A percentile compares a stretch with the other conserved stretches of the same genome.
Evolutionary conservation across 495 filamentous ascomycete genomes (phyloP).

Genomic region (Xylaria longipes): DNA sequence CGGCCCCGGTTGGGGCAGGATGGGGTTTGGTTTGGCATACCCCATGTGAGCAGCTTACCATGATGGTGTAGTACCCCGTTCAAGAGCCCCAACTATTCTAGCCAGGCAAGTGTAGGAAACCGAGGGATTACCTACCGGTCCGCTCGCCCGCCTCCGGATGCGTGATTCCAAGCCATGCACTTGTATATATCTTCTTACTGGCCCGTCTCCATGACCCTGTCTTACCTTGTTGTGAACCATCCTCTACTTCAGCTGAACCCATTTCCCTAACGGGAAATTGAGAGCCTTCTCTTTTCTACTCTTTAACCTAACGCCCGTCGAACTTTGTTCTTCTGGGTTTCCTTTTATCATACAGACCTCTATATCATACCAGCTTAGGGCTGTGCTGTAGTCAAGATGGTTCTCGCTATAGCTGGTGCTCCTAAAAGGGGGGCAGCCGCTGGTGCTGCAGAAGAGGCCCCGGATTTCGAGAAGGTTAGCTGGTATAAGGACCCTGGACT

Average conservation of each 20-base stretch:
- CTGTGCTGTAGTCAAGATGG: conserved; percentile 20
- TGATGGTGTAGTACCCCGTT: conserved; percentile 24
- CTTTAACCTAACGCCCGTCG: neutral
- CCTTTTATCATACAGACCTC: neutral
- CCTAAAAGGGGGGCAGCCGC: conserved; percentile 40
- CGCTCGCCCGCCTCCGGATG: conserved; percentile 36
- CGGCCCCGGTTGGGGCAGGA: conserved; percentile 28
- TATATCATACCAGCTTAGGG: neutral
- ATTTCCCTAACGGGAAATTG: neutral
- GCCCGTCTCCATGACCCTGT: conserved; percentile 14
- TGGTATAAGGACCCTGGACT: conserved; percentile 67
- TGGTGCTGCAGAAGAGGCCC: conserved; percentile 58
- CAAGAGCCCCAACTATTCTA: conserved; percentile 23
- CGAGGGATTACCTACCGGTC: conserved; percentile 35
- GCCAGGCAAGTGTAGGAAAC: conserved; percentile 27
- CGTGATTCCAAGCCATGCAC: conserved; percentile 28
- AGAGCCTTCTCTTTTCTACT: conserved; percentile 7
- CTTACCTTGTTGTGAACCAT: conserved; percentile 17
- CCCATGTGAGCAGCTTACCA: conserved; percentile 28
- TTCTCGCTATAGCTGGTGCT: conserved; percentile 22
- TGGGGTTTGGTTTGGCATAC: conserved; percentile 30
- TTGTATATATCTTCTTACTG: conserved; percentile 35
- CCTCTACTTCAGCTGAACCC: conserved; percentile 7
- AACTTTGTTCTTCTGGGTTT: conserved; percentile 10
- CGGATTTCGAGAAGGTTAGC: conserved; percentile 63